These are phyloP conservation scores for Phaeoacremonium minimum DNA, from an alignment of 2,329 filamentous ascomycete species.

Conservation along the genomic window DNA sequence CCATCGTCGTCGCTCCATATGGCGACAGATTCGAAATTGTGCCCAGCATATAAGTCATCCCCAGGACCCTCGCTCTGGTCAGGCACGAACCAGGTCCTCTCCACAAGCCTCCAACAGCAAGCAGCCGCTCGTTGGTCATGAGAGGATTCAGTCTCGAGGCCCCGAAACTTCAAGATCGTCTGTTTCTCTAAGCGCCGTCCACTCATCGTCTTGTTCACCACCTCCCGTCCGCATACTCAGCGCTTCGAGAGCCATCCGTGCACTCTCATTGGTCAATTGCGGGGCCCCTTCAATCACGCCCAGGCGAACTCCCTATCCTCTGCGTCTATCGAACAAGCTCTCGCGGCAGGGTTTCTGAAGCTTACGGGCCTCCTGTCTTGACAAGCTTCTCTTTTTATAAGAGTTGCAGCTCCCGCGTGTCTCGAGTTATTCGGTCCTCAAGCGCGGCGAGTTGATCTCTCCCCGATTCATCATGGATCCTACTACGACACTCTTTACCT, in stretches of 20 bases:
- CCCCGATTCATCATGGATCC: conserved; percentile 44
- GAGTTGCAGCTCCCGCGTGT: not conserved
- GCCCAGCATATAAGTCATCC: too few species aligned
- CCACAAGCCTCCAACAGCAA: not conserved
- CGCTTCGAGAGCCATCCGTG: conserved; percentile 6
- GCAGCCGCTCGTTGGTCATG: conserved; percentile 3
- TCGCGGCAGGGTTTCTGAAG: not conserved
- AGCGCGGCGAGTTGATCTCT: conserved; percentile 17
- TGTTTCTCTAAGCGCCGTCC: conserved; percentile 11
- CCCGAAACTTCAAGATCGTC: conserved; percentile 7
- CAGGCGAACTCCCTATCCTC: not conserved
- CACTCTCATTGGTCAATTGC: conserved; percentile 8
- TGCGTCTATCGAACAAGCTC: not conserved
- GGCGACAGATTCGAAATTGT: too few species aligned
- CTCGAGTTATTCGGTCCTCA: conserved; percentile 11
- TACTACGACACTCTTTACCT: conserved; percentile 63
- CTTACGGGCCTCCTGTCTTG: not conserved
- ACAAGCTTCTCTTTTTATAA: not conserved
- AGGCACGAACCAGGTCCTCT: too few species aligned
- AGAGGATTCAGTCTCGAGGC: conserved; percentile 1
- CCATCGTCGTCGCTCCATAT: too few species aligned
- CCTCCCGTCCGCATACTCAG: conserved; percentile 5
- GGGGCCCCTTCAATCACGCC: not conserved
- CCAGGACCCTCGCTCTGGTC: too few species aligned
- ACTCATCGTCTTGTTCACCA: conserved; percentile 1